Evolutionary conservation across 306 rosid genomes (phyloP).

Genomic region (Sicyos edulis): DNA sequence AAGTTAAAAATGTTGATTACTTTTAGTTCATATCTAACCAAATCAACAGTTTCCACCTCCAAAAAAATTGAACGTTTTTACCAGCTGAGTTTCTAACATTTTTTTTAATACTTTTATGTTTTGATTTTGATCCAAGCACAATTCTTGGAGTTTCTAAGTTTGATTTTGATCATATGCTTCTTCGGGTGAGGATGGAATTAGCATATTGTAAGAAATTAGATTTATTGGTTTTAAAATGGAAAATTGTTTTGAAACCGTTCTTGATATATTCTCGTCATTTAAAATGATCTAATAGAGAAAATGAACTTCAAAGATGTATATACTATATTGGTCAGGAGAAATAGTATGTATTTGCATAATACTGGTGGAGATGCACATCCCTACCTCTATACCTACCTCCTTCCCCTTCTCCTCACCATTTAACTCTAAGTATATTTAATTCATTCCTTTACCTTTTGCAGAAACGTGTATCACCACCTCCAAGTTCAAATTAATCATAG

Average conservation of each 20-base stretch:
- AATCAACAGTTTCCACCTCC: not conserved
- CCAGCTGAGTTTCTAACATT: constrained; percentile 1
- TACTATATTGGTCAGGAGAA: not conserved
- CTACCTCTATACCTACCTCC: too few relatives aligned
- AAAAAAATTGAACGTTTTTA: not conserved
- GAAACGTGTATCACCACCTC: too few relatives aligned
- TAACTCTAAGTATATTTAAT: too few relatives aligned
- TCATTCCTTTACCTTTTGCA: too few relatives aligned
- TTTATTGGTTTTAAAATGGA: constrained; percentile 4
- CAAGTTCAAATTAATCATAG: too few relatives aligned
- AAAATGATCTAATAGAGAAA: not conserved
- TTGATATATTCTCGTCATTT: not conserved
- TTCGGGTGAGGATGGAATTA: not conserved
- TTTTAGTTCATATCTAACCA: too few relatives aligned
- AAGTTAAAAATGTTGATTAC: too few relatives aligned
- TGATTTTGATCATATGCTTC: not conserved
- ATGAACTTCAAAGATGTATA: not conserved
- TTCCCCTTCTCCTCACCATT: too few relatives aligned
- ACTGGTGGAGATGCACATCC: too few relatives aligned
- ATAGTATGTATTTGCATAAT: not conserved
- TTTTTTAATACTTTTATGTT: not conserved
- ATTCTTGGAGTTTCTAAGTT: not conserved
- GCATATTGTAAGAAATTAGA: not conserved
- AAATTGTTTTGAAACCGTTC: not conserved
- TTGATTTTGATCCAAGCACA: not conserved